These are phyloP conservation scores for Lepiota brunneoincarnata DNA, from an alignment of 768 basidiomycete species.

Conservation along the genomic window DNA sequence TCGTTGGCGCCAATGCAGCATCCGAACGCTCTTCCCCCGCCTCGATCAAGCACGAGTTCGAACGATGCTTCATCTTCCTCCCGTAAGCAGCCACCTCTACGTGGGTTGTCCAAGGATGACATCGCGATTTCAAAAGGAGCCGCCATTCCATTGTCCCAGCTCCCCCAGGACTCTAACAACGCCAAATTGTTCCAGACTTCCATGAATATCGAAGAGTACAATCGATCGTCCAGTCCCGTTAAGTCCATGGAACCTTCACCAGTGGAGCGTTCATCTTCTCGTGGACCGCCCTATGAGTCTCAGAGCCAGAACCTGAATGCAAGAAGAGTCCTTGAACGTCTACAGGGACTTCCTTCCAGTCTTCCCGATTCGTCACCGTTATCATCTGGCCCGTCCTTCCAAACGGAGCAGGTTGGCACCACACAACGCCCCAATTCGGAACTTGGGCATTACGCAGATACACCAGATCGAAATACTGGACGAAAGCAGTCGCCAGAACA, in stretches of 20 bases:
- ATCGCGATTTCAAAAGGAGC: conserved; percentile 42
- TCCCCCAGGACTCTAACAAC: conserved; percentile 52
- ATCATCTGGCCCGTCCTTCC: conserved; percentile 53
- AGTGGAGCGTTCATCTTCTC: conserved; percentile 34
- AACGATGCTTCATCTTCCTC: conserved; percentile 30
- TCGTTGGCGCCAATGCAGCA: conserved; percentile 23
- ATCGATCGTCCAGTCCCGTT: conserved; percentile 51
- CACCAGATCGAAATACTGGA: conserved; percentile 39
- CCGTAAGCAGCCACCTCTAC: conserved; percentile 34
- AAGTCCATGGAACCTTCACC: conserved; percentile 51
- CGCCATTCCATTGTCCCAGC: conserved; percentile 55
- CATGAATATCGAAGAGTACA: conserved; percentile 32
- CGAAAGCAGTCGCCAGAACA: conserved; percentile 55
- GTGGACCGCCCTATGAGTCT: conserved; percentile 29
- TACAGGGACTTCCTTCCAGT: conserved; percentile 45
- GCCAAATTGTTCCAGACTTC: conserved; percentile 58
- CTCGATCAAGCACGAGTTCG: conserved; percentile 56
- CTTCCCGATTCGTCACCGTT: conserved; percentile 57
- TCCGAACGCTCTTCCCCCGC: conserved; percentile 30
- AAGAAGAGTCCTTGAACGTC: conserved; percentile 31
- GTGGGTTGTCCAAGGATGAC: conserved; percentile 57
- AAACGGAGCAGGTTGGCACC: conserved; percentile 30
- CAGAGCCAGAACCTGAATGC: conserved; percentile 33
- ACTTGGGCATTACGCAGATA: conserved; percentile 76
- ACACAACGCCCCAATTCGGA: conserved; percentile 74